A percentile compares a stretch with the other conserved stretches of the same genome.
Conservation (phyloP, 140 eudicot genomes). For the Flaveria floridana region DNA sequence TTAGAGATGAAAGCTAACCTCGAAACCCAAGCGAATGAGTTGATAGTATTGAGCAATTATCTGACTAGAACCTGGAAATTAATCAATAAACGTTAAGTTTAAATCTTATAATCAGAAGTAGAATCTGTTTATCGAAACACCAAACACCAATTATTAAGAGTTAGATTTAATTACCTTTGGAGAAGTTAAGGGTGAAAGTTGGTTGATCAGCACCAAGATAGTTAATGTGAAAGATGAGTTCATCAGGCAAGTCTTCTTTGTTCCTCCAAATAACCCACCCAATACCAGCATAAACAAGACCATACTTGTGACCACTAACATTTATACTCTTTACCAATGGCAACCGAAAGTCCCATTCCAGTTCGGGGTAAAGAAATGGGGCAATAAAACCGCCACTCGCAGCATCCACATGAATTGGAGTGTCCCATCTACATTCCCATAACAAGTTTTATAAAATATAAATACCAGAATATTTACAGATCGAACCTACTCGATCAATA, state of each 20-base stretch:
- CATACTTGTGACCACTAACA: conserved; percentile 87
- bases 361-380: conserved; percentile 69
- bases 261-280: conserved; percentile 91
- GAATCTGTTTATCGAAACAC: neutral
- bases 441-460: neutral
- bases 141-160: neutral
- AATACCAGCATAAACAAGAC: conserved; percentile 82
- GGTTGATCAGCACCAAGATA: conserved; percentile 92
- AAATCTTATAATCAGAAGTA: neutral
- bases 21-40: conserved; percentile 76
- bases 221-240: conserved; percentile 80
- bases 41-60: conserved; percentile 86
- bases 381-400: conserved; percentile 93
- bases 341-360: conserved; percentile 80
- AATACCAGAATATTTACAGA: neutral
- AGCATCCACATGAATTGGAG: conserved; percentile 88
- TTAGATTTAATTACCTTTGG: conserved; percentile 50
- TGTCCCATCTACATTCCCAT: conserved; percentile 56
- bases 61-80: conserved; percentile 69
- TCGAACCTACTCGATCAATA: too few relatives aligned
- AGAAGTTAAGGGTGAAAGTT: conserved; percentile 85
- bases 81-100: neutral
- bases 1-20: conserved; percentile 43
- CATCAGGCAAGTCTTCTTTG: conserved; percentile 80
- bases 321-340: conserved; percentile 85